Conservation (phyloP, 805 yeast genomes). For the Metschnikowia noctiluminum region DNA sequence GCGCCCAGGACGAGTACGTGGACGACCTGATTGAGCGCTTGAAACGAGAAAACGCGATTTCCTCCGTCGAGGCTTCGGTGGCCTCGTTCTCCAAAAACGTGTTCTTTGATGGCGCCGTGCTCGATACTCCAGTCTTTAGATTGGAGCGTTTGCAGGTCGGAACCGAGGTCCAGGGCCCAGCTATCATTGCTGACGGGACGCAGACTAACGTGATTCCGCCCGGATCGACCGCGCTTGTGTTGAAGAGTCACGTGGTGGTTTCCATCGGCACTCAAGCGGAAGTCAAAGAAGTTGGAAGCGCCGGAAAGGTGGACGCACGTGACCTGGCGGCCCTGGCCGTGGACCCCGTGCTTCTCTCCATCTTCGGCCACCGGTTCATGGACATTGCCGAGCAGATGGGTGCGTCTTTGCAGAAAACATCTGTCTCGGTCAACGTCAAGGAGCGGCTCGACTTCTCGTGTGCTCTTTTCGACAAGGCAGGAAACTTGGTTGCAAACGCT, state of each 20-base stretch:
- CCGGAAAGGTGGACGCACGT: no score
- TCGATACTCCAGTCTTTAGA: constrained; percentile 15
- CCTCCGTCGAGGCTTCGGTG: not conserved
- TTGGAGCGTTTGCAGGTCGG: constrained; percentile 14
- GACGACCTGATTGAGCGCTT: constrained; percentile 15
- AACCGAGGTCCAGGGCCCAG: constrained; percentile 15
- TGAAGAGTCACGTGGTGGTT: constrained; percentile 17
- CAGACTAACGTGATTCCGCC: constrained; percentile 20
- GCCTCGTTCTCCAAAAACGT: constrained; percentile 13
- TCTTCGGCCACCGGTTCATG: constrained; percentile 23
- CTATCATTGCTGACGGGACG: constrained; percentile 20
- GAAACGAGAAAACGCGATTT: not conserved
- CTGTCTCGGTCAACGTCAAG: constrained; percentile 44
- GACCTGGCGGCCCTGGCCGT: constrained; percentile 1
- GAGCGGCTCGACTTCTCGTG: constrained; percentile 46
- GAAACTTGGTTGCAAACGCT: constrained; percentile 46
- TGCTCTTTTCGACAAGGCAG: constrained; percentile 40
- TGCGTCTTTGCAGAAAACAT: constrained; percentile 41
- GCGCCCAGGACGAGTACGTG: constrained; percentile 10
- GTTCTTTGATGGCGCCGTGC: constrained; percentile 7
- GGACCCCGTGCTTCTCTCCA: constrained; percentile 20
- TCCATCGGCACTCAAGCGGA: not conserved
- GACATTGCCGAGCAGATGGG: constrained; percentile 40
- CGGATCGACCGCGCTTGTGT: constrained; percentile 13
- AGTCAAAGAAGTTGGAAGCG: no score